These are phyloP conservation scores for Gaeumannomyces sp. DNA, from an alignment of 2,329 filamentous ascomycete genomes.

Conservation along the genomic window DNA sequence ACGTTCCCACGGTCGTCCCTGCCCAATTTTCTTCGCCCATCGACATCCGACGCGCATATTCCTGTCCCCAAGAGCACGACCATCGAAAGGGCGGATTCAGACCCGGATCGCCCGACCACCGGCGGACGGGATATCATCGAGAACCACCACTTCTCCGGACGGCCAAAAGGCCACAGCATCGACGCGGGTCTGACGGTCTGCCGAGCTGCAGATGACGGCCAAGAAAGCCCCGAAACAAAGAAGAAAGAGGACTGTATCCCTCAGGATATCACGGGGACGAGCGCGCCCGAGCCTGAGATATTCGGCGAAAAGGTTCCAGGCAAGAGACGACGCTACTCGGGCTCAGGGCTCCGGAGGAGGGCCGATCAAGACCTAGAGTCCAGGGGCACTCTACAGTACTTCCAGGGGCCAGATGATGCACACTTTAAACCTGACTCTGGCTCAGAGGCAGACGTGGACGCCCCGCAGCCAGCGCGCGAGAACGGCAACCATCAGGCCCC, in stretches of 20 bases:
- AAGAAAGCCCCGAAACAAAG: background rate
- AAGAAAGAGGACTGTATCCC: constrained; percentile 29
- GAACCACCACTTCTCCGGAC: background rate
- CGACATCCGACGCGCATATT: constrained; percentile 1
- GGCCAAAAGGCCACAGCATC: background rate
- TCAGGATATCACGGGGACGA: constrained; percentile 56
- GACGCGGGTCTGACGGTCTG: background rate
- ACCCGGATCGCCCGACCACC: background rate
- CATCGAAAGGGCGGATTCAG: constrained; percentile 6
- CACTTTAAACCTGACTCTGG: constrained; percentile 63
- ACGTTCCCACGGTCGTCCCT: constrained; percentile 9
- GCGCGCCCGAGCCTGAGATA: constrained; percentile 57
- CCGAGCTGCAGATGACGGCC: background rate
- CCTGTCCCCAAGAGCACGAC: background rate
- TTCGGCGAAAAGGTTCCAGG: constrained; percentile 36
- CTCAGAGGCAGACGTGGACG: constrained; percentile 37
- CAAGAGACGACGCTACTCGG: constrained; percentile 66
- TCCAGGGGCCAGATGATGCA: constrained; percentile 80
- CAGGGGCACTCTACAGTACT: constrained; percentile 79
- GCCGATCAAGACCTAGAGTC: constrained; percentile 65
- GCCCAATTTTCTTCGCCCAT: constrained; percentile 4
- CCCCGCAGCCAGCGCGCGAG: constrained; percentile 10
- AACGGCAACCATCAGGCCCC: background rate
- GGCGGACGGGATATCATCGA: background rate
- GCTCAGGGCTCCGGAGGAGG: constrained; percentile 70